Base-by-base conservation (phyloP, 495 filamentous ascomycete species). In the Xylaria venustula region DNA sequence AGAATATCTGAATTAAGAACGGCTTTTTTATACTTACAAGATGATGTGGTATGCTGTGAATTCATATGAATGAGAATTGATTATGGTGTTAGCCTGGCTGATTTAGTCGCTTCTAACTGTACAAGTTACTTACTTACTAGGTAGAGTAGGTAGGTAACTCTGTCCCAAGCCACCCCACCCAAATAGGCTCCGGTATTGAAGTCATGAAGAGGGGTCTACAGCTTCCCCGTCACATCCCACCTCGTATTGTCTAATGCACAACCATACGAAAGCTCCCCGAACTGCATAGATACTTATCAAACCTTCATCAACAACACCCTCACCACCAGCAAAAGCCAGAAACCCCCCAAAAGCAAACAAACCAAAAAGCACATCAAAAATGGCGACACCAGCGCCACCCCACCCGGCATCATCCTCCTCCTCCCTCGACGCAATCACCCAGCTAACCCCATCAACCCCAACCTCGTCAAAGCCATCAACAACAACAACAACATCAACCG, bases 341-440 rank as follows among this genome's bases (percentile, higher is more conserved):
- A n/a, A n/a, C n/a, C n/a, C n/a, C n/a, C n/a, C n/a, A 45, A 45
- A n/a, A 45, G n/a, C 42, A 45, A 45, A 45, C 14, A 45, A 37
- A 25, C 23, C 12, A 12, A 46, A n/a, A 19, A 46, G 5, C n/a
- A 20, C 22, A 12, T 20, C 26, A 28, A 53, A 34, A 23, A 60
- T 60, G 57, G 57, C 57, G 15, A 53, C 57, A 34, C 46, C 57
- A 34, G 30, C 57, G 23, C 47, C 57, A 7, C 41, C 57, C 47
- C 12, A 22, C 47, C 28, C 41, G 7, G 58, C 63, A 15, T 30
- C 58, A 4, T 58, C 54, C 0, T 23, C 46, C 0, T 36, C 61
- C 15, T 53, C 47, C 34, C 32, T 41, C 12, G 23, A 20, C 25
- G 36, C 41, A 7, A 9, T 44, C 26, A 30, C 45, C 28, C 58